Conservation (phyloP, 768 basidiomycete genomes). For the Rhodotorula paludigena region DNA sequence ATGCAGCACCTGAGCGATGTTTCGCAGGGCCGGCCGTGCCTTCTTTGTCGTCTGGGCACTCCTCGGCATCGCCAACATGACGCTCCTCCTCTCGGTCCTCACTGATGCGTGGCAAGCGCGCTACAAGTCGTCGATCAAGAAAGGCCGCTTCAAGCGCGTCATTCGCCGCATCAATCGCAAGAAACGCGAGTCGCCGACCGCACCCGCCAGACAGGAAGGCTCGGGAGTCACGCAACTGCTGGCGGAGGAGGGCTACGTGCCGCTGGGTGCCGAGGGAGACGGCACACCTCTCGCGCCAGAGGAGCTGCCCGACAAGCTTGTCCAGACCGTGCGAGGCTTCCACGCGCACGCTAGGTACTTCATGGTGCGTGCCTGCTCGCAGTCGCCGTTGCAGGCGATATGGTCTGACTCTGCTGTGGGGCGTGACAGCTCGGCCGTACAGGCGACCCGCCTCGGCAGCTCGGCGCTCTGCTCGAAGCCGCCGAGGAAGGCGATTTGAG, state of each 20-base stretch:
- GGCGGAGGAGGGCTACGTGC: not conserved
- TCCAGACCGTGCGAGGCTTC: slow-evolving; percentile 8
- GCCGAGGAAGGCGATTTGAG: slow-evolving; percentile 1
- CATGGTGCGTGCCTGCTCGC: slow-evolving; percentile 24
- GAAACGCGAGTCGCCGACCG: not conserved
- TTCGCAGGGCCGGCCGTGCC: slow-evolving; percentile 57
- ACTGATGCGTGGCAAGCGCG: slow-evolving; percentile 62
- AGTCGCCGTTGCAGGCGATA: no score
- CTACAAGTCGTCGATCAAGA: slow-evolving; percentile 52
- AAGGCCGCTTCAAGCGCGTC: not conserved
- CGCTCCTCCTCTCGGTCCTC: slow-evolving; percentile 66
- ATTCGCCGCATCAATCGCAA: not conserved
- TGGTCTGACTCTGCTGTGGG: no score
- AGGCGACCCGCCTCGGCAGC: not conserved
- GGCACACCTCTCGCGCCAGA: not conserved
- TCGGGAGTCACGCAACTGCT: no score
- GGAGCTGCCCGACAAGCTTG: slow-evolving; percentile 14
- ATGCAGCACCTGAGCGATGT: no score
- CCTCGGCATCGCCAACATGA: slow-evolving; percentile 69
- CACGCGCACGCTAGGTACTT: slow-evolving; percentile 25
- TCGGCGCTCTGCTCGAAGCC: slow-evolving; percentile 5
- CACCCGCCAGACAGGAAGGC: no score
- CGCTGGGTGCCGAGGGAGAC: not conserved
- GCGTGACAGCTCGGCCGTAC: slow-evolving; percentile 20
- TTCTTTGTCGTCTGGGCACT: slow-evolving; percentile 76